Conservation (phyloP, 257 asterid species). For the Coffea canephora region DNA sequence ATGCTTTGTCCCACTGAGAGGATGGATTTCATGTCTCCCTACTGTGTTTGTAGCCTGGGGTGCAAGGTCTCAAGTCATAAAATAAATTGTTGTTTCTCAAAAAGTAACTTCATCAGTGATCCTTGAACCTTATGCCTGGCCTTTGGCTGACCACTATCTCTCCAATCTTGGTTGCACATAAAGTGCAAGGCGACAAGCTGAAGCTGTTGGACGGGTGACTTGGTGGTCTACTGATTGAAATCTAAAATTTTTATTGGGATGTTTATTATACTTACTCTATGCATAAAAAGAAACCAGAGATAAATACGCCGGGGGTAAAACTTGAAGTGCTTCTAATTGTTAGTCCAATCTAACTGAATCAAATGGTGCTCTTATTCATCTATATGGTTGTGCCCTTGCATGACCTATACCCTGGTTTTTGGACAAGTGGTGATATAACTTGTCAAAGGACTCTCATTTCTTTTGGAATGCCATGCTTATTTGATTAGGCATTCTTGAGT, state of each 20-base stretch:
- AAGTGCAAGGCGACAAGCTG: not conserved
- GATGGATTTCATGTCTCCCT: not conserved
- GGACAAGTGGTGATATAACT: not conserved
- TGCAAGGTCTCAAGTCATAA: constrained; percentile 8
- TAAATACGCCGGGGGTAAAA: not conserved
- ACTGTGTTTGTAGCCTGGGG: not conserved
- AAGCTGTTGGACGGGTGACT: constrained; percentile 1
- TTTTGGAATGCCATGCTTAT: not conserved
- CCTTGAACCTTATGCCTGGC: constrained; percentile 14
- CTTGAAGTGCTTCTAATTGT: not conserved
- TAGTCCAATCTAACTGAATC: not conserved
- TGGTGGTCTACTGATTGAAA: not conserved
- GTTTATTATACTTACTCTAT: not conserved
- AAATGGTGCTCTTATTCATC: not conserved
- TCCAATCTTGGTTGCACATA: constrained; percentile 2
- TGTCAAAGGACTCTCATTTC: not conserved
- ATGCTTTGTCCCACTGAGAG: constrained; percentile 1
- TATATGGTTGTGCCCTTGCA: not conserved
- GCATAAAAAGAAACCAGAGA: constrained; percentile 5
- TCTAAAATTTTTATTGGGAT: not conserved
- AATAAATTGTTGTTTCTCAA: constrained; percentile 3
- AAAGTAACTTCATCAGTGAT: not conserved
- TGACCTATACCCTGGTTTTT: not conserved
- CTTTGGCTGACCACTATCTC: not conserved
- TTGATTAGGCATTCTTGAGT: not conserved